A percentile compares a stretch with the other conserved stretches of the same genome.
These are phyloP conservation scores for Puccinia horiana DNA, from an alignment of 1,284 basidiomycete species.

Conservation along the genomic window DNA sequence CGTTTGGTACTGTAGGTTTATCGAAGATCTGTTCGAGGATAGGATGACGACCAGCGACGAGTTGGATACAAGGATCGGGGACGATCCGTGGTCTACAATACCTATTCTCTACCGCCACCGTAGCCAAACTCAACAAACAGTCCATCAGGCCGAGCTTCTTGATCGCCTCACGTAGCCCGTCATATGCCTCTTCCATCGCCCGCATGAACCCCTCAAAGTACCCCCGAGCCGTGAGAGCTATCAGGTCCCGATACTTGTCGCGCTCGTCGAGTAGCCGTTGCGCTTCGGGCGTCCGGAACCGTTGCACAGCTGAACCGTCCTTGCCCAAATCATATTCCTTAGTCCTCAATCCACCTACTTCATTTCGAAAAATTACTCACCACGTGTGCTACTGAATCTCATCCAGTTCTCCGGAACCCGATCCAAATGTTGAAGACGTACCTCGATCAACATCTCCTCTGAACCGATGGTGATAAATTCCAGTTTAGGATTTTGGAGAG, in stretches of 20 bases:
- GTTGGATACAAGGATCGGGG: conserved; percentile 5
- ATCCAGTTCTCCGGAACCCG: conserved; percentile 34
- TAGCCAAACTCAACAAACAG: conserved; percentile 27
- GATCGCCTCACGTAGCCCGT: conserved; percentile 2
- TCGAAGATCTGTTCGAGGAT: conserved; percentile 29
- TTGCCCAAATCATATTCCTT: neutral
- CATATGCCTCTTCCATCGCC: conserved; percentile 32
- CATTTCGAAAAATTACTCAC: neutral
- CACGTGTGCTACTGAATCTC: conserved; percentile 32
- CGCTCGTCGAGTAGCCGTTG: conserved; percentile 14
- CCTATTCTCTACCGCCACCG: neutral
- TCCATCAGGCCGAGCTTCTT: conserved; percentile 18
- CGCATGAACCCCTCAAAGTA: conserved; percentile 17
- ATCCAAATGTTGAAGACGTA: conserved; percentile 26
- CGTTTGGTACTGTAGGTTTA: conserved; percentile 39
- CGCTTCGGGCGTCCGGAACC: conserved; percentile 36
- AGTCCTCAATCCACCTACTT: neutral
- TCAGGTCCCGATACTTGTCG: conserved; percentile 12
- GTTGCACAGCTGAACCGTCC: conserved; percentile 18
- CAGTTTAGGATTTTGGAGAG: conserved; percentile 54
- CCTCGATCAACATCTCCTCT: conserved; percentile 56
- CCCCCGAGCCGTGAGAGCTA: neutral
- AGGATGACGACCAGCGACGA: conserved; percentile 34
- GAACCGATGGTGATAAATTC: conserved; percentile 55
- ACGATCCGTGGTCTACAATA: conserved; percentile 34